Percentiles rank a stretch among this genome's conserved stretches.
These are phyloP conservation scores for Suhomyces anneliseae DNA, from an alignment of 1,139 yeast species.

Conservation along the genomic window DNA sequence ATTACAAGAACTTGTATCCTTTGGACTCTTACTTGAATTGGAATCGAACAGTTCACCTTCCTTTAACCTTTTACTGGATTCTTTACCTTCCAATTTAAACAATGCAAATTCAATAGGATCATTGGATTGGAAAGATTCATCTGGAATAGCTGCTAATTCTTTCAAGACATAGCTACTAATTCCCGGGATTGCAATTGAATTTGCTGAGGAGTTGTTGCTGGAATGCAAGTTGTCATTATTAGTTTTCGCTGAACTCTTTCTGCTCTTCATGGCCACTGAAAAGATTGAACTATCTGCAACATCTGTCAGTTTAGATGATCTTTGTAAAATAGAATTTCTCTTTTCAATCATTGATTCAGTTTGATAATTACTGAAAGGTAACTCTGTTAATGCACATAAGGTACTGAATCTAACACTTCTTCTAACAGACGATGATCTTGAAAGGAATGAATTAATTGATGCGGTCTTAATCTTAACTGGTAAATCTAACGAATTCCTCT, in stretches of 20 bases:
- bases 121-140: conserved; percentile 58
- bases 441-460: conserved; percentile 25
- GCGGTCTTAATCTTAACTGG: conserved; percentile 23
- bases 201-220: conserved; percentile 23
- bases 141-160: conserved; percentile 79
- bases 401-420: conserved; percentile 41
- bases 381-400: conserved; percentile 42
- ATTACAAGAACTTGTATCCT: conserved; percentile 1
- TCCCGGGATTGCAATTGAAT: conserved; percentile 57
- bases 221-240: conserved; percentile 6
- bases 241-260: conserved; percentile 21
- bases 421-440: conserved; percentile 27
- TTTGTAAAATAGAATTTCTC: conserved; percentile 11
- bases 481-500: conserved; percentile 24
- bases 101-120: conserved; percentile 75
- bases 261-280: conserved; percentile 31
- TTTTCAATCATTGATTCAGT: conserved; percentile 13
- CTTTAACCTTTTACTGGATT: conserved; percentile 11
- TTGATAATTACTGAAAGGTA: conserved; percentile 35
- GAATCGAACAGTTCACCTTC: neutral
- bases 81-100: conserved; percentile 72
- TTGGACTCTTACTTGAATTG: conserved; percentile 2
- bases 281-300: conserved; percentile 39
- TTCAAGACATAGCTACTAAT: conserved; percentile 62
- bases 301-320: conserved; percentile 27